Evolutionary conservation across 345 rosid species (phyloP).

Genomic region (Salix exigua): DNA sequence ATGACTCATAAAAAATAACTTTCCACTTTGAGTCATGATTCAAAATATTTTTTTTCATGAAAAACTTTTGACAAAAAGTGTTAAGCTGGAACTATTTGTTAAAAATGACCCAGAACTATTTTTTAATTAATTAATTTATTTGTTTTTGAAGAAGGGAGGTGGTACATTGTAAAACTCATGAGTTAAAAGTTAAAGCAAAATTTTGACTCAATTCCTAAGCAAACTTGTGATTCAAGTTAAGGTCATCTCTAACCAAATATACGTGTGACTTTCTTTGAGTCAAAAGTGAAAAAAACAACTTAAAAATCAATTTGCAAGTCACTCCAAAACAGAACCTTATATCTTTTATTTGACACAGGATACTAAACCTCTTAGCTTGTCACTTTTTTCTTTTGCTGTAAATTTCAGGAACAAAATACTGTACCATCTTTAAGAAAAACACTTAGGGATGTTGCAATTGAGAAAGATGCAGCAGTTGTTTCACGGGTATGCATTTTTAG

Average conservation of each 20-base stretch:
- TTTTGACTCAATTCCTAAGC: neutral
- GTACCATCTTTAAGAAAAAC: conserved; percentile 95
- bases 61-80: neutral
- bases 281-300: neutral
- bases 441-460: conserved; percentile 91
- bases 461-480: conserved; percentile 99
- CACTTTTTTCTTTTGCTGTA: neutral
- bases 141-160: neutral
- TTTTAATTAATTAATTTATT: neutral
- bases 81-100: neutral
- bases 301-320: neutral
- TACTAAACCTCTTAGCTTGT: neutral
- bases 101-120: neutral
- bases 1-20: neutral
- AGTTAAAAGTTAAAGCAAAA: neutral
- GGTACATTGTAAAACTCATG: neutral
- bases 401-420: conserved; percentile 67
- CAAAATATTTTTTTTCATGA: neutral
- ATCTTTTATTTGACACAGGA: no score
- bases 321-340: neutral
- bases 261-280: neutral
- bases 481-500: conserved; percentile 50
- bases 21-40: neutral
- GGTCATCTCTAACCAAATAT: neutral
- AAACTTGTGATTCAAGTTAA: neutral